Base-by-base conservation (phyloP, 2,329 filamentous ascomycete species). In the Lasiodiplodia hormozganensis region DNA sequence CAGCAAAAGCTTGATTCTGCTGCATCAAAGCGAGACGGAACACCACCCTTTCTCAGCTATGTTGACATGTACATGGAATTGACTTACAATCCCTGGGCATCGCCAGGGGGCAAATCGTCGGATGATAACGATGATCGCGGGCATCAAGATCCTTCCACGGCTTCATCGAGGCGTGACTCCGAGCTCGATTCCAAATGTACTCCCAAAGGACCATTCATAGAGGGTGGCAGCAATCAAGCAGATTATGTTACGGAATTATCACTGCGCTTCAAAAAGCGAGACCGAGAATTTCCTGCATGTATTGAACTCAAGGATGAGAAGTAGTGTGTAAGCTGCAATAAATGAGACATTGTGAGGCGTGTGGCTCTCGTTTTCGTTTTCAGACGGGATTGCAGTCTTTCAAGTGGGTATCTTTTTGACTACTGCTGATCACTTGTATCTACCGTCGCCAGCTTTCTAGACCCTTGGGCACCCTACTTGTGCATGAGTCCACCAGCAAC, bases 401-500 rank as follows among this genome's bases (percentile, higher is more conserved):
- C 18, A 23, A 49, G 25, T 49, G 58, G 58, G 58, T 62, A 62
- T 62, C 40, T 23, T 51, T 51, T 49, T 18, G n/a, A 47, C 10
- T 51, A 34, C 57, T 34, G 25, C 38, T 38, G 16, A 36, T 57
- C 18, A 14, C 54, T 38, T 21, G 14, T 21, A 21, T 18, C 34
- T 16, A 23, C 4, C 6, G n/a, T 36, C 34, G 52, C 52, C 6
- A 28, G 11, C 8, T 18, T 6, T 56, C 52, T 11, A 28, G 16
- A 4, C 23, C 14, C 2, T 60, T 25, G 14, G 12, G 7, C 14
- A 18, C 4, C 31, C 69, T 67, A 75, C 49, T 75, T 73, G 58
- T 76, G 72, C 57, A 74, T 74, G 36, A 75, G 54, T n/a, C 74
- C 74, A 40, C 73, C 74, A 21, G 74, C 72, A 40, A 75, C 57